Percentiles rank a stretch among this genome's conserved stretches.
Conservation (phyloP, 2,329 filamentous ascomycete species). For the Pleurostoma richardsiae region DNA sequence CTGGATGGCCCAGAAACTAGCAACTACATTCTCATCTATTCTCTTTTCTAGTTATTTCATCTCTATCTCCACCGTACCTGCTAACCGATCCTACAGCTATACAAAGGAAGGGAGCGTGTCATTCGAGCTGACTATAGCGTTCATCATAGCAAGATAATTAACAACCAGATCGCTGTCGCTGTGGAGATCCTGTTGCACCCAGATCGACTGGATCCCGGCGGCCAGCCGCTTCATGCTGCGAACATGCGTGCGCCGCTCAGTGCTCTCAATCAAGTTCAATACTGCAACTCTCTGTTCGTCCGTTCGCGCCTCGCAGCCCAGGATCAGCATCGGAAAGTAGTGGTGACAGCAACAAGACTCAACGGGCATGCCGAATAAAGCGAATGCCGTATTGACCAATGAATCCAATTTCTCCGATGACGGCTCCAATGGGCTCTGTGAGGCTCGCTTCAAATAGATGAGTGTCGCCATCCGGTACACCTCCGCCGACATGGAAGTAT, state of each 20-base stretch:
- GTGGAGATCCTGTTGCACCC: slow-evolving; percentile 27
- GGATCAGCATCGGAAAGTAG: slow-evolving; percentile 27
- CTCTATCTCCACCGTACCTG: no score
- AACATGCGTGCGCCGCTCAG: slow-evolving; percentile 6
- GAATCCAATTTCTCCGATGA: slow-evolving; percentile 11
- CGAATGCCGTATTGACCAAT: slow-evolving; percentile 12
- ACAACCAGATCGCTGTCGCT: slow-evolving; percentile 20
- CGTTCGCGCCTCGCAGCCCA: slow-evolving; percentile 25
- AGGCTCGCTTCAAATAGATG: slow-evolving; percentile 14
- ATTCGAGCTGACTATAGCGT: slow-evolving; percentile 14
- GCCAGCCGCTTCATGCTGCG: slow-evolving; percentile 17
- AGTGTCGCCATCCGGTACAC: slow-evolving; percentile 13
- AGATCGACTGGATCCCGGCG: slow-evolving; percentile 19
- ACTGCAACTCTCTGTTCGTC: slow-evolving; percentile 24
- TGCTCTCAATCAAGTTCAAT: slow-evolving; percentile 21
- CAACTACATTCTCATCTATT: no score
- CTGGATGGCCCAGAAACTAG: no score
- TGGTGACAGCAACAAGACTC: slow-evolving; percentile 17
- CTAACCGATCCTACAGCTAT: not conserved
- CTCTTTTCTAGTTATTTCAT: no score
- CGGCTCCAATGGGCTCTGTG: slow-evolving; percentile 15
- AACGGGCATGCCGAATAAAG: slow-evolving; percentile 1
- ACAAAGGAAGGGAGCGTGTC: not conserved
- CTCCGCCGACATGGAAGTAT: slow-evolving; percentile 6
- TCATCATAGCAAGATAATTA: slow-evolving; percentile 20